Base-by-base conservation (phyloP, 495 filamentous ascomycete genomes). In the Penicillium lividum region DNA sequence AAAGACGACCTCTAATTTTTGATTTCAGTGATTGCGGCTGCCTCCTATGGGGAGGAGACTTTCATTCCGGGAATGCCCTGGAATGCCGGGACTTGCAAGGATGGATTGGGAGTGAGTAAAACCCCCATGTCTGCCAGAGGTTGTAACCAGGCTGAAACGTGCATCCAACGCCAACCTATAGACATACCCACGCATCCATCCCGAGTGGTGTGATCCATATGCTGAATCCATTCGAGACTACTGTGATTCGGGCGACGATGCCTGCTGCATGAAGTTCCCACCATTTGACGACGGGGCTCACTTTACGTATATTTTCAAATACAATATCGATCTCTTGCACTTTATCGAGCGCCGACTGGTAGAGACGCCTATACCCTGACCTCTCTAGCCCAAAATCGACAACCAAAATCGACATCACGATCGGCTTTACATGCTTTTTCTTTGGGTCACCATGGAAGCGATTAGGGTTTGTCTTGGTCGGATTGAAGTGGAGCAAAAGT, bases 21-120 rank as follows among this genome's bases (percentile, higher is more conserved):
- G 10, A 36, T 13, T 9, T 5, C 38, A 71, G 68, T 68, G 27
- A 57, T 68, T 45, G 61, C 63, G 9, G 63, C 63, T 13, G 64
- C 62, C 31, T 48, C 61, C 1, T 71, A 71, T 44, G 68, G 68
- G 7, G 68, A 71, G 33, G 63, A 67, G 42, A 67, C 68, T 18
- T 71, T 63, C 36, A 33, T 61, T 16, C 66, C 68, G 3, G 57
- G 53, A 2, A 51, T 57, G 55, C 45, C 61, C 0, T 71, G 66
- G 62, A 62, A 68, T 45, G 53, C 54, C 13, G 68, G 68, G 3
- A 65, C 58, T n/a, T 70, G 68, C 44, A 61, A 48, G 9, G 38
- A 66, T 28, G 68, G 68, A 43, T 54, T 58, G 43, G 68, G 68
- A 4, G 68, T 68, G 53, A 65, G 66, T 59, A 22, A 13, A 33